Conservation (phyloP, 805 yeast genomes). For the Candida xyloterini region DNA sequence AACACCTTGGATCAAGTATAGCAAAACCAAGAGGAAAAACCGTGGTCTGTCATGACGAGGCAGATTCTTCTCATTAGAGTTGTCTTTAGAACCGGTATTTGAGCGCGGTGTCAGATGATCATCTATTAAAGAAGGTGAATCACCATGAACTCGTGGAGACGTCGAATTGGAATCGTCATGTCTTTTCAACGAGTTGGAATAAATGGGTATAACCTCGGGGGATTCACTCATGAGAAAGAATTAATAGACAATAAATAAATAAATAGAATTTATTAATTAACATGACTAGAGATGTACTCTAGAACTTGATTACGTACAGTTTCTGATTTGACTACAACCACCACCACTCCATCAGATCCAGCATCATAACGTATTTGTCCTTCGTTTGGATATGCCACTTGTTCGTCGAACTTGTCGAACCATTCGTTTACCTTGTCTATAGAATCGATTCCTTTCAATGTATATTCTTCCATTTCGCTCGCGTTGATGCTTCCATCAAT, state of each 20-base stretch:
- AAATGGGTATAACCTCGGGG: conserved; percentile 14
- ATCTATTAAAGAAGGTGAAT: neutral
- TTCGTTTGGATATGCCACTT: conserved; percentile 53
- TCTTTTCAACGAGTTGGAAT: conserved; percentile 18
- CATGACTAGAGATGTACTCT: conserved; percentile 37
- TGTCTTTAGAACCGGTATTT: neutral
- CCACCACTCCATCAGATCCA: conserved; percentile 58
- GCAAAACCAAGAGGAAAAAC: conserved; percentile 64
- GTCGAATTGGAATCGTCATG: conserved; percentile 24
- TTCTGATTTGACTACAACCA: conserved; percentile 46
- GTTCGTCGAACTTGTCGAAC: conserved; percentile 51
- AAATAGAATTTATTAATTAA: neutral
- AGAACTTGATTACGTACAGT: conserved; percentile 39
- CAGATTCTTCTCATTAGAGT: conserved; percentile 15
- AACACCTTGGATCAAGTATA: conserved; percentile 90
- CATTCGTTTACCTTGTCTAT: conserved; percentile 48
- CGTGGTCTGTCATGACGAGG: conserved; percentile 61
- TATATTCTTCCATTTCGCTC: conserved; percentile 46
- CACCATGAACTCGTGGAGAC: conserved; percentile 15
- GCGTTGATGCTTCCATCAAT: conserved; percentile 20
- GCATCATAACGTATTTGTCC: conserved; percentile 56
- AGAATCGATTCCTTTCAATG: conserved; percentile 43
- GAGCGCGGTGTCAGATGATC: neutral
- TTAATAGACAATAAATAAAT: conserved; percentile 2
- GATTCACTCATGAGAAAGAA: conserved; percentile 3